Base-by-base conservation (phyloP, 1,139 yeast genomes). In the Geotrichum histeridarum region DNA sequence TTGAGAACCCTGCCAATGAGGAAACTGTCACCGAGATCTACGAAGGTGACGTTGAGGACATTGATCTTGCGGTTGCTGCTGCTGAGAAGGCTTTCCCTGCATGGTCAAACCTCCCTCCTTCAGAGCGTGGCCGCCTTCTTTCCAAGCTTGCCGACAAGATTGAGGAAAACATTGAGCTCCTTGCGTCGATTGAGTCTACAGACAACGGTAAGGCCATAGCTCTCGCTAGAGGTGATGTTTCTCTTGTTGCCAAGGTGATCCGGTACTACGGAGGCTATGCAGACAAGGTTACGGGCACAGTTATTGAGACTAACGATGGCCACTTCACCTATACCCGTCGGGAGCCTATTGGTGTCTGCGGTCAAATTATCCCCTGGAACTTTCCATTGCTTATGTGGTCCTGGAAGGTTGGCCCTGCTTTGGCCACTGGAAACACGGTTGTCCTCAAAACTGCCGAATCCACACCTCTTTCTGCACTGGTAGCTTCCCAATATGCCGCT, bases 291-390 rank as follows among this genome's bases (percentile, higher is more conserved):
- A 78, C 76, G 58, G 94, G 94, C 57, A 70, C 77, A 61, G 77
- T 82, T 50, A 78, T 85, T 61, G 86, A 84, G 65, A 81, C 86
- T 60, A 88, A 84, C 66, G 69, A 71, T 52, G 69, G 76, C 60
- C 84, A 83, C 70, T 81, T 83, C 70, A 81, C 79, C 64, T 83
- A 80, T 70, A 73, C 78, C 51, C 76, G 75, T 63, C 72, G 76
- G 59, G 90, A 84, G 72, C 89, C 93, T 58, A 69, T 85, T 61
- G 91, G 91, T 66, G 91, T 85, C 49, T 83, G 88, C 72, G 93
- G 91, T 57, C 87, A 83, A 70, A 83, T 85, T 62, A 84, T 86
- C 63, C 94, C 95, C 63, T 86, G 95, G 95, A 86, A 86, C 72
- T 87, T 86, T 82, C 95, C 95, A 61, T 73, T 87, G 61, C 75